Evolutionary conservation across 2,329 filamentous ascomycete genomes (phyloP).

Genomic region (Arthrobotrys iridis): DNA sequence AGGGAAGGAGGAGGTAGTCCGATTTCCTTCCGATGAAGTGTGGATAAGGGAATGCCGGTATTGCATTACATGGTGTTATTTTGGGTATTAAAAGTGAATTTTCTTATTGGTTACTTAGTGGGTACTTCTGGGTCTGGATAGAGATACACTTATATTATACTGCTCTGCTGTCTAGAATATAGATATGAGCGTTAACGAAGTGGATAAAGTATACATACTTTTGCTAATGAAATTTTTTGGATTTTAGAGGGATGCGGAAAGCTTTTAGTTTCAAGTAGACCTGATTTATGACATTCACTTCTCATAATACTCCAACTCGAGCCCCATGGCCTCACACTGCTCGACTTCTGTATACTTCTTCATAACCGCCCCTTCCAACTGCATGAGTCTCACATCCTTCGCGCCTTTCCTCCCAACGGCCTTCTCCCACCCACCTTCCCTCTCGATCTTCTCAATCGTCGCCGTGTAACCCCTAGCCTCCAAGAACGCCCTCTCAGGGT

Average conservation of each 20-base stretch:
- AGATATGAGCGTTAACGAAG: not conserved
- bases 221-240: no score
- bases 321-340: slow-evolving; percentile 24
- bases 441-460: slow-evolving; percentile 58
- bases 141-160: slow-evolving; percentile 1
- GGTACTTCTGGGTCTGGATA: no score
- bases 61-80: slow-evolving; percentile 1
- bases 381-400: slow-evolving; percentile 16
- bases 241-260: not conserved
- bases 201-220: not conserved
- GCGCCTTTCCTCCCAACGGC: not conserved
- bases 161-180: not conserved
- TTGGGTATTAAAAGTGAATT: not conserved
- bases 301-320: slow-evolving; percentile 31
- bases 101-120: not conserved
- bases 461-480: slow-evolving; percentile 58
- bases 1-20: slow-evolving; percentile 36
- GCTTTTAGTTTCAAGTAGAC: no score
- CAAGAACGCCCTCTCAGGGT: slow-evolving; percentile 59
- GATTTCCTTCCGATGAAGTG: not conserved
- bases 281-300: no score
- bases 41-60: not conserved
- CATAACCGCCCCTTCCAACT: slow-evolving; percentile 16
- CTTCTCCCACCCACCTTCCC: slow-evolving; percentile 59
- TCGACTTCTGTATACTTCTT: not conserved